Percentiles rank a stretch among this genome's conserved stretches.
These are phyloP conservation scores for Aspergillus coremiiformis DNA, from an alignment of 495 filamentous ascomycete species.

Conservation along the genomic window DNA sequence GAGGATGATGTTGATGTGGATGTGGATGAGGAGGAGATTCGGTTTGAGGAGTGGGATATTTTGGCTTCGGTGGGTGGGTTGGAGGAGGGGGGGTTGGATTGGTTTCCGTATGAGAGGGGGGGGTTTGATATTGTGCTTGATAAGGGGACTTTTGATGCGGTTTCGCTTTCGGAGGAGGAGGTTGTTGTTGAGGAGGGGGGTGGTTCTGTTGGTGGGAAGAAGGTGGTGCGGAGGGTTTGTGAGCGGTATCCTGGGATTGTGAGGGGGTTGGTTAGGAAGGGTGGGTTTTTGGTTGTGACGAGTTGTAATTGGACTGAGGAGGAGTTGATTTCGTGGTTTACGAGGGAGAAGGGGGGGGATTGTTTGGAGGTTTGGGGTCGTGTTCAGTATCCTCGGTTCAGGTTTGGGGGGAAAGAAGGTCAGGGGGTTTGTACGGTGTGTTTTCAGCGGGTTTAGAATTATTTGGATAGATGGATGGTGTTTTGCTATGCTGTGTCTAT, in stretches of 20 bases:
- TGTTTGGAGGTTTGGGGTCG: slow-evolving; percentile 50
- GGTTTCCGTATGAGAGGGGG: slow-evolving; percentile 27
- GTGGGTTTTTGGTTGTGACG: slow-evolving; percentile 74
- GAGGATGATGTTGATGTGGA: slow-evolving; percentile 29
- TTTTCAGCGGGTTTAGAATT: slow-evolving; percentile 40
- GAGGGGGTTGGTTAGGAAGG: slow-evolving; percentile 53
- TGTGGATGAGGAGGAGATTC: slow-evolving; percentile 30
- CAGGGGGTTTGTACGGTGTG: slow-evolving; percentile 78
- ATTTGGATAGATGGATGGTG: neutral
- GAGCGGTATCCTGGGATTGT: slow-evolving; percentile 69
- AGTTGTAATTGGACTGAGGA: slow-evolving; percentile 97
- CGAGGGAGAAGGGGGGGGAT: slow-evolving; percentile 22
- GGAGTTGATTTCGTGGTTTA: slow-evolving; percentile 75
- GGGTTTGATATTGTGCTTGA: slow-evolving; percentile 86
- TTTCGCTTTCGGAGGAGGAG: slow-evolving; percentile 63
- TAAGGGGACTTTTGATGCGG: slow-evolving; percentile 96
- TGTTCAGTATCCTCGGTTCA: slow-evolving; percentile 75
- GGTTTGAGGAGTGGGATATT: slow-evolving; percentile 74
- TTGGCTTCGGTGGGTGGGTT: slow-evolving; percentile 32
- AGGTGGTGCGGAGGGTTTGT: slow-evolving; percentile 43
- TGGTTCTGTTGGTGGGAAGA: slow-evolving; percentile 14
- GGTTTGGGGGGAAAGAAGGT: slow-evolving; percentile 79
- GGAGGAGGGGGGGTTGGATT: slow-evolving; percentile 20
- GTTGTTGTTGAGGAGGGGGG: slow-evolving; percentile 33
- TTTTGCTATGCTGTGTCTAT: neutral